A percentile compares a stretch with the other conserved stretches of the same genome.
These are phyloP conservation scores for Streptanthus diversifolius DNA, from an alignment of 345 rosid genomes.

Conservation along the genomic window DNA sequence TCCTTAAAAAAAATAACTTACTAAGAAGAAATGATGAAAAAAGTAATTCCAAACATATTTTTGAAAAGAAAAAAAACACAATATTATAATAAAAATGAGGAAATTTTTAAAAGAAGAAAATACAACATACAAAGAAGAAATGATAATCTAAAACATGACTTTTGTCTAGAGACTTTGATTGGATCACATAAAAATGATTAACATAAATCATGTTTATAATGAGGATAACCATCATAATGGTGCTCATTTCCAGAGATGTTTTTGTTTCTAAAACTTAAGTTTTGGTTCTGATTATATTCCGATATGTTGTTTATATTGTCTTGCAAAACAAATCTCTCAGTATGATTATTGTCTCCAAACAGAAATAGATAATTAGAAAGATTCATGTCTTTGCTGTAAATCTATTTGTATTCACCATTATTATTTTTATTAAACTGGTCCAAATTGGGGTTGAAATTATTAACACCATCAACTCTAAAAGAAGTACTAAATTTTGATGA, in stretches of 20 bases:
- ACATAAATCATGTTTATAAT: too few species aligned
- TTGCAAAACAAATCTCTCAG: background rate
- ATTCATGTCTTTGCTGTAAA: background rate
- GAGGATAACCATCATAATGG: background rate
- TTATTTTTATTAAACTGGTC: background rate
- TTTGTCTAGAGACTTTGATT: too few species aligned
- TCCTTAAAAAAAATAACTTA: background rate
- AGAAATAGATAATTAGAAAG: background rate
- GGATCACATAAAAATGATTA: too few species aligned
- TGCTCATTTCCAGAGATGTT: constrained; percentile 3
- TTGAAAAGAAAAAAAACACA: background rate
- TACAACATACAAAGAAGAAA: background rate
- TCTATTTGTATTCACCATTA: background rate
- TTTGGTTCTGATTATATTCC: background rate
- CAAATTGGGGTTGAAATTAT: background rate
- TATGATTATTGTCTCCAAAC: background rate
- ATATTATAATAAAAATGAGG: background rate
- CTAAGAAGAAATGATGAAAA: background rate
- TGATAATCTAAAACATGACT: background rate
- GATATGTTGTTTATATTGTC: background rate
- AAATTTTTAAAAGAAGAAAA: too few species aligned
- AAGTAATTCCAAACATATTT: background rate
- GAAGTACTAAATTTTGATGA: constrained; percentile 5
- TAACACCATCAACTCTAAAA: constrained; percentile 7
- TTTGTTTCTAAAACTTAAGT: background rate